Evolutionary conservation across 129 eudicot genomes (phyloP).

Genomic region (Daucus carota): DNA sequence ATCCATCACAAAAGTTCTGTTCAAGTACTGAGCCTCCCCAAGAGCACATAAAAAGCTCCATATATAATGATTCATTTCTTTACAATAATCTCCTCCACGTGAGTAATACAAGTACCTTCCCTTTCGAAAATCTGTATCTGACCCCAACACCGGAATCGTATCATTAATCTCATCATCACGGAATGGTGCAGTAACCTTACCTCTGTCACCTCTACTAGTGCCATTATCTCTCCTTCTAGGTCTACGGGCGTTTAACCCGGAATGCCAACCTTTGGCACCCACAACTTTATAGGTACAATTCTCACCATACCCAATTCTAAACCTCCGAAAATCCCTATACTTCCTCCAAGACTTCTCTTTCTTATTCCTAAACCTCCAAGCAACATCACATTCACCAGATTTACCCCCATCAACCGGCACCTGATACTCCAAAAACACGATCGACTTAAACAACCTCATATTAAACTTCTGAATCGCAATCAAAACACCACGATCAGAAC

Average conservation of each 20-base stretch:
- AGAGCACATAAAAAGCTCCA: slow-evolving; percentile 98
- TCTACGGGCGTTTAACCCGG: slow-evolving; percentile 78
- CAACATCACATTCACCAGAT: slow-evolving; percentile 80
- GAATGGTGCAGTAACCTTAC: slow-evolving; percentile 32
- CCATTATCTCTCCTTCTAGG: slow-evolving; percentile 41
- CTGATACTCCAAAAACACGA: slow-evolving; percentile 66
- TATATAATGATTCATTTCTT: slow-evolving; percentile 85
- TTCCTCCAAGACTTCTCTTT: slow-evolving; percentile 95
- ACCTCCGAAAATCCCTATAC: slow-evolving; percentile 92
- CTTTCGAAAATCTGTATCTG: slow-evolving; percentile 52
- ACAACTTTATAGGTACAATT: slow-evolving; percentile 68
- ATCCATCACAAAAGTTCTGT: slow-evolving; percentile 93
- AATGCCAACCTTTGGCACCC: slow-evolving; percentile 84
- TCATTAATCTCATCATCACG: slow-evolving; percentile 83
- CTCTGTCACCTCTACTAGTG: slow-evolving; percentile 33
- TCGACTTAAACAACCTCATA: slow-evolving; percentile 58
- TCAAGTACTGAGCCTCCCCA: slow-evolving; percentile 90
- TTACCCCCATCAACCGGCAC: slow-evolving; percentile 66
- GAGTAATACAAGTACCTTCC: slow-evolving; percentile 90
- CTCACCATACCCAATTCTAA: slow-evolving; percentile 57
- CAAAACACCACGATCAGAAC: slow-evolving; percentile 73
- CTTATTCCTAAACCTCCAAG: slow-evolving; percentile 89
- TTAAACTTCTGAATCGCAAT: slow-evolving; percentile 76
- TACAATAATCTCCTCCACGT: slow-evolving; percentile 92
- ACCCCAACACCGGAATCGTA: slow-evolving; percentile 62